Evolutionary conservation across 208 protist species (phyloP).

Genomic region (Leishmania tarentolae): DNA sequence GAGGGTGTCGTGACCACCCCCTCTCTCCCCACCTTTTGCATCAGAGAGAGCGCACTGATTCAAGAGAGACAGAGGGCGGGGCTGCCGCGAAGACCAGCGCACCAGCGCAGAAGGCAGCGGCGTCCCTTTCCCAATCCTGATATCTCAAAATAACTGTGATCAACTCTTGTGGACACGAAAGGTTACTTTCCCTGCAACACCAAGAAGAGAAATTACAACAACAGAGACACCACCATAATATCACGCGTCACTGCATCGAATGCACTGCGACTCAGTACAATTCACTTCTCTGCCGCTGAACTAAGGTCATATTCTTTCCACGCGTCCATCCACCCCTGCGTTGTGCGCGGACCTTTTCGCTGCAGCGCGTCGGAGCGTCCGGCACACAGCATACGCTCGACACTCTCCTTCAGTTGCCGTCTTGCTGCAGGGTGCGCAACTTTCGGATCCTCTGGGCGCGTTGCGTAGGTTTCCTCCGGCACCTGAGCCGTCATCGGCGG

Average conservation of each 20-base stretch:
- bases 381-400: constrained; percentile 66
- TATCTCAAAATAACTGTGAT: background rate
- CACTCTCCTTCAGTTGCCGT: constrained; percentile 58
- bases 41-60: background rate
- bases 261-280: background rate
- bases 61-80: background rate
- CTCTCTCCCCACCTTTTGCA: background rate
- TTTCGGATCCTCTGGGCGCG: constrained; percentile 21
- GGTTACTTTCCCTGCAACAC: background rate
- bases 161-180: background rate
- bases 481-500: constrained; percentile 62
- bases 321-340: constrained; percentile 67
- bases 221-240: background rate
- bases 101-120: background rate
- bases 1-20: background rate
- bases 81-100: background rate
- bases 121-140: background rate
- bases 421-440: constrained; percentile 55
- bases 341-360: constrained; percentile 36
- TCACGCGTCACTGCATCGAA: background rate
- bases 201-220: background rate
- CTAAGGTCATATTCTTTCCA: constrained; percentile 83
- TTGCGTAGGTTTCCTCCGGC: constrained; percentile 68
- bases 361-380: constrained; percentile 41
- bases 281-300: constrained; percentile 2